A percentile compares a stretch with the other conserved stretches of the same genome.
Evolutionary conservation across 108 stramenopile species (phyloP).

Genomic region (Halocafeteria seosinensis): DNA sequence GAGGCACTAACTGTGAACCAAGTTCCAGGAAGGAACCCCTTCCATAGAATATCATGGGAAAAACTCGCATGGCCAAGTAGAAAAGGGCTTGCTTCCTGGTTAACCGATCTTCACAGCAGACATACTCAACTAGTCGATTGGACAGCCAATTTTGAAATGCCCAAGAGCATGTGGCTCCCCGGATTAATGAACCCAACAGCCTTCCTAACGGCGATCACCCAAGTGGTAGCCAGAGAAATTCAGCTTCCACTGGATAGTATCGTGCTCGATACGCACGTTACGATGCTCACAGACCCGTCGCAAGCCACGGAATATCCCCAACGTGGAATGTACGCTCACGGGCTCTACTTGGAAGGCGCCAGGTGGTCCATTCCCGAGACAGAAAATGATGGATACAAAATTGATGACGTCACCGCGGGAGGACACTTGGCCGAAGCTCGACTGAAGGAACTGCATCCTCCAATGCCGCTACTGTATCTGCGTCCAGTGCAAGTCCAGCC

Average conservation of each 20-base stretch:
- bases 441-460: conserved; percentile 47
- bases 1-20: conserved; percentile 43
- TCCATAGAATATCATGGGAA: conserved; percentile 21
- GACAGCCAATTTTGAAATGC: conserved; percentile 40
- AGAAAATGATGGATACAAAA: conserved; percentile 18
- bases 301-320: conserved; percentile 24
- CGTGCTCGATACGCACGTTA: conserved; percentile 54
- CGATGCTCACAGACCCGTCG: conserved; percentile 18
- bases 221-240: conserved; percentile 48
- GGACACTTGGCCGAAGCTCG: conserved; percentile 41
- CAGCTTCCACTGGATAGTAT: conserved; percentile 48
- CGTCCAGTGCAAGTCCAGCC: conserved; percentile 48
- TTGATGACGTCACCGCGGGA: neutral
- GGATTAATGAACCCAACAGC: conserved; percentile 55
- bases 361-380: conserved; percentile 38
- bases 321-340: conserved; percentile 50
- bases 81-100: conserved; percentile 45
- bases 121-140: conserved; percentile 42
- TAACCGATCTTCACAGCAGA: conserved; percentile 43
- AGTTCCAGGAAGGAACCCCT: conserved; percentile 49
- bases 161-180: conserved; percentile 52
- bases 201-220: conserved; percentile 55
- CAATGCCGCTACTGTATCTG: conserved; percentile 49
- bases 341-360: conserved; percentile 56
- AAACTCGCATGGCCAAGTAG: conserved; percentile 46